phyloP scores from a whole-genome alignment of 805 yeast genomes.

The Nakazawaea anatomiae region DNA sequence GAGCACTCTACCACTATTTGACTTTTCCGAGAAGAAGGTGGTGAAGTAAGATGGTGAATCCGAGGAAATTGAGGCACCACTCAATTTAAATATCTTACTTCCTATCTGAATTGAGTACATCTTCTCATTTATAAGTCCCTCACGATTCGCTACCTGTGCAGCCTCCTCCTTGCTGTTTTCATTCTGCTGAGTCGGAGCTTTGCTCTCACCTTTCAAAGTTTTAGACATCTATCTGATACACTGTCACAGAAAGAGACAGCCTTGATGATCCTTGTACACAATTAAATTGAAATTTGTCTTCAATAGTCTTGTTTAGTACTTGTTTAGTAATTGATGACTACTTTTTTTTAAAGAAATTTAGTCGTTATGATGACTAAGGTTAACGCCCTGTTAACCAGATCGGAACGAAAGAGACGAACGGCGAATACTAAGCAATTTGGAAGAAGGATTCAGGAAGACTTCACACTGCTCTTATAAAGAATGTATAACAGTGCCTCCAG shows the following conservation, averaged over 20 bases:
- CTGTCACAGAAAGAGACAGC: too few relatives aligned
- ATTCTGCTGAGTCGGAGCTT: neutral
- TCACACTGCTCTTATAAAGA: too few relatives aligned
- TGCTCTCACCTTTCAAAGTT: neutral
- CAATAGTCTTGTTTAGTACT: neutral
- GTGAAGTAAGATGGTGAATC: slow-evolving; percentile 91
- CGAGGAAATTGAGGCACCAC: slow-evolving; percentile 81
- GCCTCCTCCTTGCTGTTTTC: neutral
- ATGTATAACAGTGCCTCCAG: too few relatives aligned
- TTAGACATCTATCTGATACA: neutral
- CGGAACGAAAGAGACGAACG: too few relatives aligned
- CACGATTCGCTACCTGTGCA: neutral
- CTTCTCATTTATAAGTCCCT: slow-evolving; percentile 32
- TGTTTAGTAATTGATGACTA: neutral
- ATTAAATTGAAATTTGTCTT: too few relatives aligned
- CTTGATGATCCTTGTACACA: too few relatives aligned
- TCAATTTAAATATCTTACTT: slow-evolving; percentile 48
- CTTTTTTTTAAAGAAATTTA: neutral
- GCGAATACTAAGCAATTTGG: too few relatives aligned
- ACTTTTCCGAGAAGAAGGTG: slow-evolving; percentile 44
- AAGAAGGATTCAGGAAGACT: too few relatives aligned
- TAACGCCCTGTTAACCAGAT: too few relatives aligned
- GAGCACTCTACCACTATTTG: slow-evolving; percentile 34
- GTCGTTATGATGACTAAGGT: neutral
- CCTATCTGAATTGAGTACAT: slow-evolving; percentile 73